Evolutionary conservation across 2,329 filamentous ascomycete species (phyloP).

Genomic region (Colletotrichum echinochloae): DNA sequence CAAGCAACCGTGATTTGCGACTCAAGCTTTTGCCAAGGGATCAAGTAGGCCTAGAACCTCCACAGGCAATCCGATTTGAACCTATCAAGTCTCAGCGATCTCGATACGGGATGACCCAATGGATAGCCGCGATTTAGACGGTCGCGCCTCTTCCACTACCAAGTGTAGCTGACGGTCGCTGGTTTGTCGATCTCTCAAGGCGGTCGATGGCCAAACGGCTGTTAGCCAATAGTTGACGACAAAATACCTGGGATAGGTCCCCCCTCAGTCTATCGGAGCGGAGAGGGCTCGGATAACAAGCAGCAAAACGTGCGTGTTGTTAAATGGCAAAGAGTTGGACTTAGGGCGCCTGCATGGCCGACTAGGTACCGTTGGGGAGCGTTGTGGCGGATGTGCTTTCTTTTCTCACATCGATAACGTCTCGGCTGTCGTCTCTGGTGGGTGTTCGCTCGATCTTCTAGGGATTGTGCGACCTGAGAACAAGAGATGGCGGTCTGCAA

Average conservation of each 20-base stretch:
- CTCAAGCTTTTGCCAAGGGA: constrained; percentile 41
- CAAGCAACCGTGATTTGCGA: background rate
- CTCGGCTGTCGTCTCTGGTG: background rate
- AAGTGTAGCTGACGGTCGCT: background rate
- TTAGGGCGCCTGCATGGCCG: constrained; percentile 28
- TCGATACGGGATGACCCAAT: constrained; percentile 22
- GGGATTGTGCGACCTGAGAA: background rate
- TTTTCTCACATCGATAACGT: constrained; percentile 10
- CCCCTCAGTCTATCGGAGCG: background rate
- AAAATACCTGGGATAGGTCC: background rate
- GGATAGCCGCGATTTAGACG: background rate
- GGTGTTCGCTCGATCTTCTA: background rate
- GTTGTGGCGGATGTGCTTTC: background rate
- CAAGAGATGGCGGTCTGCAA: constrained; percentile 27
- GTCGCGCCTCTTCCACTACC: background rate
- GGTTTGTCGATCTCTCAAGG: background rate
- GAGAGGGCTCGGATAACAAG: too few relatives aligned
- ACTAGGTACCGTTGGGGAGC: constrained; percentile 33
- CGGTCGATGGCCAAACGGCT: background rate
- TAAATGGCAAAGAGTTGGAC: constrained; percentile 48
- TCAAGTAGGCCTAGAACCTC: background rate
- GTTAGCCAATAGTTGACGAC: too few relatives aligned
- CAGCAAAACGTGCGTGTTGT: constrained; percentile 53
- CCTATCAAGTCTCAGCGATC: constrained; percentile 23
- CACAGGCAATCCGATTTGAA: background rate